Percentiles rank a stretch among this genome's conserved stretches.
Evolutionary conservation across 805 yeast genomes (phyloP).

Genomic region (Zygosaccharomyces pseudorouxii): DNA sequence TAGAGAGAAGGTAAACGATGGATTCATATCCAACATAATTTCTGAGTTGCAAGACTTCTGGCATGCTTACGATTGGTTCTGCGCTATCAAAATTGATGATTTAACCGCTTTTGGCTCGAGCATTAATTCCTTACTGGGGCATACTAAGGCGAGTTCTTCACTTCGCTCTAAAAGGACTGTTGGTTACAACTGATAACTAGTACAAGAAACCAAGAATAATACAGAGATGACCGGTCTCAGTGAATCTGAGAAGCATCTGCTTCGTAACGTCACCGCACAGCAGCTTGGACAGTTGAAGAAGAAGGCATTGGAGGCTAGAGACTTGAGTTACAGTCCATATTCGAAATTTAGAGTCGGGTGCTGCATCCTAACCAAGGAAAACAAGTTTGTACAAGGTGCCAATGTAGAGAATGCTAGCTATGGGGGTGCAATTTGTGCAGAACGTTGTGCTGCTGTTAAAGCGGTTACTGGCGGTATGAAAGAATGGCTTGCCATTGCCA

Average conservation of each 20-base stretch:
- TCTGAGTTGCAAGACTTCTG: background rate
- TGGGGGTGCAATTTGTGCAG: conserved; percentile 77
- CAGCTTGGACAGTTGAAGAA: conserved; percentile 29
- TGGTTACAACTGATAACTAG: too few relatives aligned
- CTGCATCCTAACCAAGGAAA: conserved; percentile 51
- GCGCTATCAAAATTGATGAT: too few relatives aligned
- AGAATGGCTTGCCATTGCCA: conserved; percentile 26
- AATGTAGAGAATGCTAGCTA: conserved; percentile 92
- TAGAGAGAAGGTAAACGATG: background rate
- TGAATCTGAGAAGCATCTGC: conserved; percentile 1
- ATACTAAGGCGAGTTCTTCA: too few relatives aligned
- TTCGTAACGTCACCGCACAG: conserved; percentile 19
- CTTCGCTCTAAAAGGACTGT: too few relatives aligned
- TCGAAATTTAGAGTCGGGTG: conserved; percentile 68
- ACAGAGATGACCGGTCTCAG: background rate
- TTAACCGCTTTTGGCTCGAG: too few relatives aligned
- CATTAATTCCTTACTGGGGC: too few relatives aligned
- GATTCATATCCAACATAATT: background rate
- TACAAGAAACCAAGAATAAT: background rate
- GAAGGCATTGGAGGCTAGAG: conserved; percentile 37
- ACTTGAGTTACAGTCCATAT: conserved; percentile 46
- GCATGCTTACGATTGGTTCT: too few relatives aligned
- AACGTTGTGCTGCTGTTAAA: conserved; percentile 57
- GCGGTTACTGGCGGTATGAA: conserved; percentile 40
- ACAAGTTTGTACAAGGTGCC: conserved; percentile 60